These are phyloP conservation scores for Capronia coronata DNA, from an alignment of 2,329 filamentous ascomycete genomes.

Conservation along the genomic window DNA sequence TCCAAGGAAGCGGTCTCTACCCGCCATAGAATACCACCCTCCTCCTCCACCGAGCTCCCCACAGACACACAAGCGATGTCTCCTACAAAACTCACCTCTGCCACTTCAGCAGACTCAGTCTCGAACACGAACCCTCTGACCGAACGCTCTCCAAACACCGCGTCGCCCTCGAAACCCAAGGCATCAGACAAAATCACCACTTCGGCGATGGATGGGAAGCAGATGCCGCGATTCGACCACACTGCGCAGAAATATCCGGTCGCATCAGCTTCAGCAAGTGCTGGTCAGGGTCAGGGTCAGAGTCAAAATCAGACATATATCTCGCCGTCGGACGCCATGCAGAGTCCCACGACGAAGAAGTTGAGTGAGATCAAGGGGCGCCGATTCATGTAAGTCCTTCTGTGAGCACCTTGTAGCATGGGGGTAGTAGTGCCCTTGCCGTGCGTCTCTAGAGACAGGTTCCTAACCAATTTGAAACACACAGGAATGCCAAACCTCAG, in stretches of 20 bases:
- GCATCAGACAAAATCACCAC: conserved; percentile 2
- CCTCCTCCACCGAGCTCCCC: neutral
- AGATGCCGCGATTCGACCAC: conserved; percentile 13
- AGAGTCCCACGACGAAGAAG: conserved; percentile 47
- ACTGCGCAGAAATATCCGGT: conserved; percentile 1
- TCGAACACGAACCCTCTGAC: conserved; percentile 7
- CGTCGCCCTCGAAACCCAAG: conserved; percentile 16
- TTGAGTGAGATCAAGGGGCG: conserved; percentile 46
- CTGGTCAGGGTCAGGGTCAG: neutral
- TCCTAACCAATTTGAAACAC: too few relatives aligned
- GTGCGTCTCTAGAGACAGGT: conserved; percentile 30
- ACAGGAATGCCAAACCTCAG: conserved; percentile 33
- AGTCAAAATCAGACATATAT: conserved; percentile 36
- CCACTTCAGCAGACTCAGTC: neutral
- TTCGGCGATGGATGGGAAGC: conserved; percentile 5
- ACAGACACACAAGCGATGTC: conserved; percentile 12
- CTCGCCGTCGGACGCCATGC: conserved; percentile 45
- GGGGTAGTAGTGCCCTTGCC: too few relatives aligned
- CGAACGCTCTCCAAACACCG: conserved; percentile 18
- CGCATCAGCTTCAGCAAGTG: too few relatives aligned
- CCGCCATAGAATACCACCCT: too few relatives aligned
- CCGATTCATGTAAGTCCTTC: conserved; percentile 35
- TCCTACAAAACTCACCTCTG: conserved; percentile 9
- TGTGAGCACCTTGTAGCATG: neutral
- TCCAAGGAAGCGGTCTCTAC: too few relatives aligned